Conservation (phyloP, 805 yeast species). For the Lipomyces yamadae region DNA sequence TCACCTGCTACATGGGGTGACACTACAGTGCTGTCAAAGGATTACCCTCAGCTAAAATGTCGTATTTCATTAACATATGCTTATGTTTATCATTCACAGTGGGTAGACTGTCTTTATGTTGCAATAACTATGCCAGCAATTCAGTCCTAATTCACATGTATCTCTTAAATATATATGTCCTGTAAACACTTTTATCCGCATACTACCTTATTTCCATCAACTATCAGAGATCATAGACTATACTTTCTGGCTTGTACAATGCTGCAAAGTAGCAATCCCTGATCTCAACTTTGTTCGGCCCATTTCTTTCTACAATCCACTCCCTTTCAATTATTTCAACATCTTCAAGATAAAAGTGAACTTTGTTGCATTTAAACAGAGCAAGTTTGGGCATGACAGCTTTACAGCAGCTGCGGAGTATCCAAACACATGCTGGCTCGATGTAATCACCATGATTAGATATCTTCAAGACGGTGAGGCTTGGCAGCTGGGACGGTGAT, state of each 20-base stretch:
- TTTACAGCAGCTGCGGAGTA: conserved; percentile 1
- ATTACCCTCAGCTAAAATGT: not conserved
- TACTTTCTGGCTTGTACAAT: not conserved
- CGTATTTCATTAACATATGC: not conserved
- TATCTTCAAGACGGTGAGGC: not conserved
- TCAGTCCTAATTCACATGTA: no score
- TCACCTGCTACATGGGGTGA: no score
- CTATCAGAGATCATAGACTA: not conserved
- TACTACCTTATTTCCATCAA: not conserved
- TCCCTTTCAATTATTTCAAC: not conserved
- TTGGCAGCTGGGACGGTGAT: not conserved
- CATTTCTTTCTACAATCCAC: not conserved
- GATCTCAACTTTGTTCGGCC: not conserved
- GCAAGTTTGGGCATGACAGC: not conserved
- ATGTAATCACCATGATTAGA: not conserved
- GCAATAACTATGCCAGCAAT: no score
- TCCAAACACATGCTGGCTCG: not conserved
- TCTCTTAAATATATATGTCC: no score
- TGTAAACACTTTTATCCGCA: no score
- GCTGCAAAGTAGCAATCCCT: not conserved
- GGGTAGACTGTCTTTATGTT: no score
- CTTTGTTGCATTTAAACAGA: not conserved
- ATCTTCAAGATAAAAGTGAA: conserved; percentile 1
- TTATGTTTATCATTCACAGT: not conserved
- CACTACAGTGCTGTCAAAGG: no score